Evolutionary conservation across 345 rosid genomes (phyloP), one percentile per base, ranked within the genome.

Genomic region (Excoecaria agallocha): DNA sequence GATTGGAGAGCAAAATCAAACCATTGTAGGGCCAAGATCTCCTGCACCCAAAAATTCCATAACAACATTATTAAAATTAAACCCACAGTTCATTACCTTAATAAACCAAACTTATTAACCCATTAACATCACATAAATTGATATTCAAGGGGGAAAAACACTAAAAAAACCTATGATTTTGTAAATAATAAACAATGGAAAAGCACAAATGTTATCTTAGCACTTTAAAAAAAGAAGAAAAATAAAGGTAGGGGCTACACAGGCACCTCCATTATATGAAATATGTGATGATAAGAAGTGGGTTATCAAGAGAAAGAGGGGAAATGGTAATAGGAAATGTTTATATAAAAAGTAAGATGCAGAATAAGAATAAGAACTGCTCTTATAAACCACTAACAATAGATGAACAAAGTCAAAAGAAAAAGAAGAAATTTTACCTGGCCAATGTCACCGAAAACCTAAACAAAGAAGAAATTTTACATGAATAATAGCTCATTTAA

Each of bases 1-100:
- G 20, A 68, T 30, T 49, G 48, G 52, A 54, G 66, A n/a, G n/a
- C n/a, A n/a, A n/a, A n/a, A n/a, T n/a, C n/a, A n/a, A n/a, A n/a
- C n/a, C n/a, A n/a, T n/a, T 76, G 81, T 79, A 70, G 78, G 77
- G 86, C 86, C 85, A 85, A 79, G 84, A 76, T 66, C 76, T 56
- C 68, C 80, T 69, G 13, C 20, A 35, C 8, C 66, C 20, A 50
- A 12, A 24, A 51, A 73, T 38, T 51, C 45, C 16, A 38, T 10
- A 22, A 1, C 8, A 24, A 46, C 19, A 57, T 41, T 46, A 71
- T 22, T 9, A 39, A 0, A 43, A 30, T 30, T 57, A 48, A 60
- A 30, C 15, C 25, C 20, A n/a, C 20, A 45, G 12, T 3, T 12
- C 66, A 59, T 30, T 19, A 71, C 19, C n/a, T 24, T 25, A 54